Percentiles rank a stretch among this genome's conserved stretches.
These are phyloP conservation scores for Aureobasidium musti DNA, from an alignment of 2,329 filamentous ascomycete genomes.

Conservation along the genomic window DNA sequence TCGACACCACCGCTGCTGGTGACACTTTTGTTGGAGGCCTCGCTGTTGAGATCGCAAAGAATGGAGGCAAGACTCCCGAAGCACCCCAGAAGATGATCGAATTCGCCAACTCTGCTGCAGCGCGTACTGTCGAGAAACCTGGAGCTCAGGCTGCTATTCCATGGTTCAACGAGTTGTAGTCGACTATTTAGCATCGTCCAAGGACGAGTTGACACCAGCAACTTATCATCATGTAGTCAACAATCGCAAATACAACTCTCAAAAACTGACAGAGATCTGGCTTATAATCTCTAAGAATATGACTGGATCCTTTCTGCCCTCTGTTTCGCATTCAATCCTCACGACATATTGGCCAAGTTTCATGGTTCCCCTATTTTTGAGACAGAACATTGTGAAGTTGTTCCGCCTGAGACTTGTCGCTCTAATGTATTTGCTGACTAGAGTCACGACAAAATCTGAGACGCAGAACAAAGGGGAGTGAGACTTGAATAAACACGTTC, in stretches of 20 bases:
- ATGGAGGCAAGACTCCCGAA: slow-evolving; percentile 45
- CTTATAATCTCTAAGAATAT: background rate
- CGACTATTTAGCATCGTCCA: background rate
- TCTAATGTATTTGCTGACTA: background rate
- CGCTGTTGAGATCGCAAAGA: slow-evolving; percentile 68
- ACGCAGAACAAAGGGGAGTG: background rate
- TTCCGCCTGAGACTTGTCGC: background rate
- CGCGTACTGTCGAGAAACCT: slow-evolving; percentile 64
- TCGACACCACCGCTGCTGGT: slow-evolving; percentile 92
- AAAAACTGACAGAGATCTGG: too few relatives aligned
- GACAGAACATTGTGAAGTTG: background rate
- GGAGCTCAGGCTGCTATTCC: slow-evolving; percentile 70
- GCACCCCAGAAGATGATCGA: slow-evolving; percentile 60
- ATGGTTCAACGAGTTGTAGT: slow-evolving; percentile 57
- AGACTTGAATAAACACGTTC: background rate
- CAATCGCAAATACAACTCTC: background rate
- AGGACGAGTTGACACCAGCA: background rate
- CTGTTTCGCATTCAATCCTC: background rate
- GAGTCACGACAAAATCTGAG: background rate
- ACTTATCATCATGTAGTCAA: background rate
- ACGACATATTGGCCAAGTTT: background rate
- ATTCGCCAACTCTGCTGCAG: slow-evolving; percentile 64
- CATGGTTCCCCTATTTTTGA: background rate
- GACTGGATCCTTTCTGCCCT: too few relatives aligned
- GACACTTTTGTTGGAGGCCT: slow-evolving; percentile 94